Conservation (phyloP, 2,329 filamentous ascomycete species). For the Alternaria sp. region DNA sequence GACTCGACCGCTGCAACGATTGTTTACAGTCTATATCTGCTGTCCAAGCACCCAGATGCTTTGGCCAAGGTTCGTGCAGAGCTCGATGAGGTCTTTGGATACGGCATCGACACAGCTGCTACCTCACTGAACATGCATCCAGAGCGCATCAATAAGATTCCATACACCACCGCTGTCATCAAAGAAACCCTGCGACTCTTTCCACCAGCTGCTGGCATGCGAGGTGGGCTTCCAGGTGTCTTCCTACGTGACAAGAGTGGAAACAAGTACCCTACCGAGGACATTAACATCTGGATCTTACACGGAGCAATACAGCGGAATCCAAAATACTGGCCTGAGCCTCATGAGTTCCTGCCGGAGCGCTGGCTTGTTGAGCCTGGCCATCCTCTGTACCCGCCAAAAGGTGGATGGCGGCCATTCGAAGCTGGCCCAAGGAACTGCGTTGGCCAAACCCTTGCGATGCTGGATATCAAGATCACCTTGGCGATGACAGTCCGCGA, state of each 20-base stretch:
- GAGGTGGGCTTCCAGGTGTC: slow-evolving; percentile 20
- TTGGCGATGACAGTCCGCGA: slow-evolving; percentile 24
- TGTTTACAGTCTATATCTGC: slow-evolving; percentile 38
- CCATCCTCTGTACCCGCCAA: slow-evolving; percentile 21
- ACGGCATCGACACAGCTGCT: slow-evolving; percentile 14
- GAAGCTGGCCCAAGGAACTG: slow-evolving; percentile 46
- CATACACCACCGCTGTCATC: slow-evolving; percentile 45
- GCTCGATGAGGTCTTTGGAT: slow-evolving; percentile 42
- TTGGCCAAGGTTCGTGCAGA: slow-evolving; percentile 37
- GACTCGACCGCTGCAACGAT: slow-evolving; percentile 47
- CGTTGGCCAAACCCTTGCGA: slow-evolving; percentile 31
- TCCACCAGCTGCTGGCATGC: slow-evolving; percentile 43
- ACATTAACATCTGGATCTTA: slow-evolving; percentile 23
- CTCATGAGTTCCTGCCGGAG: slow-evolving; percentile 35
- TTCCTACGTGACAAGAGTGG: slow-evolving; percentile 31
- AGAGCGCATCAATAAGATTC: slow-evolving; percentile 38
- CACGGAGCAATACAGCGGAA: slow-evolving; percentile 28
- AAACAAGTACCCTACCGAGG: slow-evolving; percentile 29
- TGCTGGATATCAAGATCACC: slow-evolving; percentile 26
- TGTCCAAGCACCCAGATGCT: slow-evolving; percentile 35
- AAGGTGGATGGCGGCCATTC: slow-evolving; percentile 47
- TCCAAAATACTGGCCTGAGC: slow-evolving; percentile 27
- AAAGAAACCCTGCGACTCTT: slow-evolving; percentile 48
- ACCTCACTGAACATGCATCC: slow-evolving; percentile 31
- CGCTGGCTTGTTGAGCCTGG: slow-evolving; percentile 29